These are phyloP conservation scores for Ceratocystis lukuohia DNA, from an alignment of 2,329 filamentous ascomycete species.

Conservation along the genomic window DNA sequence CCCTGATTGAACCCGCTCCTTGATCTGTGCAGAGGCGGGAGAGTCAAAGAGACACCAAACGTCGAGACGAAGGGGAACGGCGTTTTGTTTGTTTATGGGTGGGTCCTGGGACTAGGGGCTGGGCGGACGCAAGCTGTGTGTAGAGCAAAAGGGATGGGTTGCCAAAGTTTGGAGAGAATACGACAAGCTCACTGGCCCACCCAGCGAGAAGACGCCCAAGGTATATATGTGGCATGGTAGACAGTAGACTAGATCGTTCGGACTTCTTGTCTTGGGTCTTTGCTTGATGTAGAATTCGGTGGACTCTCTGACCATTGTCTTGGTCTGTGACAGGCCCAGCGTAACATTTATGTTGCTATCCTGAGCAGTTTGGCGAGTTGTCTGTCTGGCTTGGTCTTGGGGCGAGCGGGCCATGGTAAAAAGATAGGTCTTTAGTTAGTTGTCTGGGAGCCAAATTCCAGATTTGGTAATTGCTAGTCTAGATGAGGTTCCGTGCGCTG, in stretches of 20 bases:
- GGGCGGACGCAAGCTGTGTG: not conserved
- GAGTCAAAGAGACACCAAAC: not conserved
- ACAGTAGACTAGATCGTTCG: too few relatives aligned
- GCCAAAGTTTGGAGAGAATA: not conserved
- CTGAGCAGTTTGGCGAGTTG: not conserved
- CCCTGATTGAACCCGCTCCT: not conserved
- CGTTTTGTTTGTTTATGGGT: not conserved
- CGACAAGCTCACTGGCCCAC: not conserved
- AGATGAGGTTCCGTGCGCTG: not conserved
- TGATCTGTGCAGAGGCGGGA: slow-evolving; percentile 4
- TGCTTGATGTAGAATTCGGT: not conserved
- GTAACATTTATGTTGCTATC: not conserved
- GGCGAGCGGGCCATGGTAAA: not conserved
- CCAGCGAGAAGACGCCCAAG: too few relatives aligned
- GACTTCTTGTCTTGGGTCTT: not conserved
- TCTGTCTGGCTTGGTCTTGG: not conserved
- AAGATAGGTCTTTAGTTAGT: too few relatives aligned
- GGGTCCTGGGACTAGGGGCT: not conserved
- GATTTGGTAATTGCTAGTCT: not conserved
- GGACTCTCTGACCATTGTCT: not conserved
- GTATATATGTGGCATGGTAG: too few relatives aligned
- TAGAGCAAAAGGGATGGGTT: not conserved
- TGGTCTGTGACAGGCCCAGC: slow-evolving; percentile 2
- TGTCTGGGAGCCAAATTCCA: not conserved
- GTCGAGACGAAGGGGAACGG: not conserved